These are phyloP conservation scores for Gamsiella multidivaricata DNA, from an alignment of 192 early-diverging fungal species.

Conservation along the genomic window DNA sequence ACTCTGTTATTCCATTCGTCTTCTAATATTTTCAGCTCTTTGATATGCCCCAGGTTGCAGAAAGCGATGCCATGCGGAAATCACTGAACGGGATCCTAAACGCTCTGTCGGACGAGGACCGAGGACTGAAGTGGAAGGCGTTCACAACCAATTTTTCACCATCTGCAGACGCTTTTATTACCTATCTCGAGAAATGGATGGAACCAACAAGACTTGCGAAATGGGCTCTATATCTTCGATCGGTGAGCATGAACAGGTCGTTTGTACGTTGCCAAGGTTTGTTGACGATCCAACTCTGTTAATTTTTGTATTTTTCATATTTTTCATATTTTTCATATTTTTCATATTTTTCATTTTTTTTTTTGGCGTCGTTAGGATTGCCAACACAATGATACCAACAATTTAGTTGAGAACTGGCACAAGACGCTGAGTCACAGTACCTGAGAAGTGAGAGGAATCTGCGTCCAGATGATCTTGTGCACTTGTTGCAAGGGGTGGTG, in stretches of 20 bases:
- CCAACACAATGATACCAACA: constrained; percentile 23
- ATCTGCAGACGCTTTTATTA: background rate
- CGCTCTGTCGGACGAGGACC: background rate
- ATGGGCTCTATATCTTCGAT: constrained; percentile 7
- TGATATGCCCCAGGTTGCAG: background rate
- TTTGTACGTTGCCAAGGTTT: background rate
- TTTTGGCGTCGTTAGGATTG: constrained; percentile 1
- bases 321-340: too few relatives aligned
- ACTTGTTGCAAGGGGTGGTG: constrained; percentile 13
- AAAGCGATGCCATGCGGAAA: background rate
- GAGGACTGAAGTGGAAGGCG: constrained; percentile 2
- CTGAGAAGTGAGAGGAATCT: constrained; percentile 3
- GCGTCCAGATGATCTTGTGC: constrained; percentile 21
- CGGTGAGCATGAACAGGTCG: background rate
- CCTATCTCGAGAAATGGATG: constrained; percentile 4
- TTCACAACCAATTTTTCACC: background rate
- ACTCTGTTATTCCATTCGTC: too few relatives aligned
- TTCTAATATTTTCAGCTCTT: too few relatives aligned
- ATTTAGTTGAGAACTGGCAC: constrained; percentile 20
- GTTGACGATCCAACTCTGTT: too few relatives aligned
- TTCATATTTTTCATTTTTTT: background rate
- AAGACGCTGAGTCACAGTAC: constrained; percentile 15
- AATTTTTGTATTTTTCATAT: too few relatives aligned
- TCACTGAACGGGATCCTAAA: background rate
- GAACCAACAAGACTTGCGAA: constrained; percentile 2